Percentiles rank a stretch among this genome's conserved stretches.
phyloP scores from a whole-genome alignment of 352 stramenopile genomes.

The Discostella stelligera region DNA sequence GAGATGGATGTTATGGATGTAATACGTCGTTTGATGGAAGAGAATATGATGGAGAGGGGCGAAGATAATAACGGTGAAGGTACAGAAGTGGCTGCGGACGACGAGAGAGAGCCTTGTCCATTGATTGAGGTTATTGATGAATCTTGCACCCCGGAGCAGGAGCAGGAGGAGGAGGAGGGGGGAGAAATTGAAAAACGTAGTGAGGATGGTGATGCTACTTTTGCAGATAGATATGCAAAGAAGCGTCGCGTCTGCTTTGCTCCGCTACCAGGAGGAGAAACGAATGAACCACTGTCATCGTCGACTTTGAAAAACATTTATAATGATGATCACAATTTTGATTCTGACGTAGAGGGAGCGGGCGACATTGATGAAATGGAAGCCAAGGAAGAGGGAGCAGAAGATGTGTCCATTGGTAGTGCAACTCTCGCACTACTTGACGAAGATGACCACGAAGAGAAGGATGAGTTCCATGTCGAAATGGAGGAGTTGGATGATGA shows the following conservation, averaged over 20 bases:
- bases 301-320: too few relatives aligned
- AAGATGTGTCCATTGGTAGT: not conserved
- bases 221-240: conserved; percentile 34
- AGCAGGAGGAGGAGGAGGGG: conserved; percentile 47
- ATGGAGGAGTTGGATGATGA: conserved; percentile 85
- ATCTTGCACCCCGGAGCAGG: not conserved
- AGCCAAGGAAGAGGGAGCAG: not conserved
- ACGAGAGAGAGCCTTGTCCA: conserved; percentile 27
- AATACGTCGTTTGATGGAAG: conserved; percentile 24
- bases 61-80: conserved; percentile 36
- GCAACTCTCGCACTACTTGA: conserved; percentile 22
- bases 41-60: conserved; percentile 11
- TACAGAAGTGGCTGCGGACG: conserved; percentile 54
- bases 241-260: conserved; percentile 61
- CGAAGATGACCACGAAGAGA: conserved; percentile 53
- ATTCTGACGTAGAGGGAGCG: conserved; percentile 1
- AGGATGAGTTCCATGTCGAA: conserved; percentile 62
- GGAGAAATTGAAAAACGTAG: conserved; percentile 37
- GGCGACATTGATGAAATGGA: conserved; percentile 3
- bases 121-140: conserved; percentile 42
- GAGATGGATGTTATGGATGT: conserved; percentile 70
- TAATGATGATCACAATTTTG: not conserved
- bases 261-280: conserved; percentile 20
- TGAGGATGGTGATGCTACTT: not conserved
- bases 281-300: conserved; percentile 57